These are phyloP conservation scores for Ambispora gerdemannii DNA, from an alignment of 192 early-diverging fungal species.

Conservation along the genomic window DNA sequence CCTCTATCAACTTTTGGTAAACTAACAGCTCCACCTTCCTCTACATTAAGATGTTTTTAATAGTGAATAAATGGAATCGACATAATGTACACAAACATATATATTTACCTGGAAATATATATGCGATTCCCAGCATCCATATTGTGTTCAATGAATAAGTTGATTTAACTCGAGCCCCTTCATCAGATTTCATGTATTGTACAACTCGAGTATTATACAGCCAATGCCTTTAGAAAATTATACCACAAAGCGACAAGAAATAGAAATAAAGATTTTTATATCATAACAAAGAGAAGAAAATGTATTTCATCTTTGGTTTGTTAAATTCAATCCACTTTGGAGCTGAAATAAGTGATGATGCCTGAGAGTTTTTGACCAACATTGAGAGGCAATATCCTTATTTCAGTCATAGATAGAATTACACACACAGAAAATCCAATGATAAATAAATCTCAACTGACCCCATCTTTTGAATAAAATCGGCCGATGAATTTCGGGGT, in stretches of 20 bases:
- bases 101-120: conserved; percentile 32
- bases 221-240: conserved; percentile 35
- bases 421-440: background rate
- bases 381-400: background rate
- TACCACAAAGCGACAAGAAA: too few relatives aligned
- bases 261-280: background rate
- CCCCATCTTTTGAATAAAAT: conserved; percentile 29
- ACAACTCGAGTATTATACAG: conserved; percentile 42
- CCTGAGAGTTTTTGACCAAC: background rate
- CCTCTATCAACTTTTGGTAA: conserved; percentile 18
- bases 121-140: conserved; percentile 42
- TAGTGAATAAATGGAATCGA: background rate
- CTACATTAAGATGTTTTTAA: conserved; percentile 1
- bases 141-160: conserved; percentile 35
- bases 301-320: background rate
- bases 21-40: conserved; percentile 8
- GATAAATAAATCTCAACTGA: conserved; percentile 9
- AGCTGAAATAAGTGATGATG: background rate
- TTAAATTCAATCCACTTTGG: background rate
- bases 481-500: background rate
- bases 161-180: conserved; percentile 36
- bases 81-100: background rate
- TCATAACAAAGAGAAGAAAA: background rate
- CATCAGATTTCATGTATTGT: conserved; percentile 41
- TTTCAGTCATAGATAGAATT: background rate